phyloP scores from a whole-genome alignment of 2,329 filamentous ascomycete genomes.

The Diaporthe humulicola region DNA sequence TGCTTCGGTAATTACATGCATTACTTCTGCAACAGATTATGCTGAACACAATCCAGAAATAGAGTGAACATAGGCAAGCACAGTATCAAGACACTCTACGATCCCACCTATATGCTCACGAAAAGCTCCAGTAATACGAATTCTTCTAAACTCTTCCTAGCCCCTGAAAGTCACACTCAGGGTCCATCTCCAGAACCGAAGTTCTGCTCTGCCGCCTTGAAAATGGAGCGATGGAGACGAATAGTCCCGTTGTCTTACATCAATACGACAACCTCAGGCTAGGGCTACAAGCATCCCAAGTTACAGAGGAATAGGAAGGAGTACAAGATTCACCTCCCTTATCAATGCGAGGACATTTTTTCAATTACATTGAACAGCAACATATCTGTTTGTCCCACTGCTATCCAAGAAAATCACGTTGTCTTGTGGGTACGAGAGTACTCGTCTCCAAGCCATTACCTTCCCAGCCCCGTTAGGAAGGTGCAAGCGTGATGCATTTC shows the following conservation, averaged over 20 bases:
- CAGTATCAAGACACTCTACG: fast-evolving
- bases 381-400: not conserved
- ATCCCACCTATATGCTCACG: not conserved
- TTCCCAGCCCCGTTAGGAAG: not conserved
- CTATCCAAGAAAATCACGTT: not conserved
- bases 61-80: not conserved
- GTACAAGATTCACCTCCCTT: too few species aligned
- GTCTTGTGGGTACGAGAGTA: not conserved
- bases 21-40: not conserved
- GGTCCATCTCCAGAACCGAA: not conserved
- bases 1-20: not conserved
- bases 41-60: not conserved
- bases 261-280: too few species aligned
- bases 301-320: too few species aligned
- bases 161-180: not conserved
- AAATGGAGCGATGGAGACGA: too few species aligned
- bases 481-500: not conserved
- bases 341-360: too few species aligned
- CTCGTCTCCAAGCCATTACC: not conserved
- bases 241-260: too few species aligned
- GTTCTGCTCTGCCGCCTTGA: too few species aligned
- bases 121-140: not conserved
- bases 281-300: too few species aligned
- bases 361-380: too few species aligned
- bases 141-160: not conserved